Percentiles rank a stretch among this genome's conserved stretches.
phyloP scores from a whole-genome alignment of 345 rosid species.

The Turritis glabra region DNA sequence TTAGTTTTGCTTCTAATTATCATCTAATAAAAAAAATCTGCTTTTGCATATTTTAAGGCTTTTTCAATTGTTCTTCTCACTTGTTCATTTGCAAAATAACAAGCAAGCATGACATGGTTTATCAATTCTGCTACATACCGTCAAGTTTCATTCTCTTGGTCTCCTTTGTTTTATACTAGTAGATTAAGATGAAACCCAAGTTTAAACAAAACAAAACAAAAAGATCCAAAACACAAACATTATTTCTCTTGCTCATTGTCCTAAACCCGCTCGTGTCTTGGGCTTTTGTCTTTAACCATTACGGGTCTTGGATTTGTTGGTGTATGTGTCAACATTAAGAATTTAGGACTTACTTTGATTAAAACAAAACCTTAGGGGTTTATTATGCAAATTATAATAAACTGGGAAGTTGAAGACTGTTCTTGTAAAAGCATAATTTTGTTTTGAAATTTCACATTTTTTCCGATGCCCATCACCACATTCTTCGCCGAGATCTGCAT shows the following conservation, averaged over 20 bases:
- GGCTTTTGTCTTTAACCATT: not conserved
- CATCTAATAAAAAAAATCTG: no score
- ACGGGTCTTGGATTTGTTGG: not conserved
- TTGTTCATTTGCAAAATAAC: no score
- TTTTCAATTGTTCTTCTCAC: constrained; percentile 15
- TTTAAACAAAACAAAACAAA: no score
- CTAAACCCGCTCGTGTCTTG: not conserved
- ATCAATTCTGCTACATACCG: not conserved
- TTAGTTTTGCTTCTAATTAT: no score
- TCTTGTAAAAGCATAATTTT: not conserved
- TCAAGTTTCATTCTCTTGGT: no score
- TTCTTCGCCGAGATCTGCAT: constrained; percentile 28
- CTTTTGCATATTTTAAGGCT: no score
- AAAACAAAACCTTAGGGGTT: not conserved
- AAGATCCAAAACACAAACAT: no score
- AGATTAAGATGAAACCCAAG: no score
- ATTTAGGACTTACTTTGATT: not conserved
- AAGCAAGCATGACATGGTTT: not conserved
- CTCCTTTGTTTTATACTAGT: no score
- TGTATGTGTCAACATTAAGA: not conserved
- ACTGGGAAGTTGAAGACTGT: not conserved
- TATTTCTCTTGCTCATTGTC: not conserved
- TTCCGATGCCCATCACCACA: not conserved
- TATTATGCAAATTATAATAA: no score
- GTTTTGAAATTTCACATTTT: not conserved